phyloP scores from a whole-genome alignment of 306 rosid genomes.

The Cucurbita moschata region DNA sequence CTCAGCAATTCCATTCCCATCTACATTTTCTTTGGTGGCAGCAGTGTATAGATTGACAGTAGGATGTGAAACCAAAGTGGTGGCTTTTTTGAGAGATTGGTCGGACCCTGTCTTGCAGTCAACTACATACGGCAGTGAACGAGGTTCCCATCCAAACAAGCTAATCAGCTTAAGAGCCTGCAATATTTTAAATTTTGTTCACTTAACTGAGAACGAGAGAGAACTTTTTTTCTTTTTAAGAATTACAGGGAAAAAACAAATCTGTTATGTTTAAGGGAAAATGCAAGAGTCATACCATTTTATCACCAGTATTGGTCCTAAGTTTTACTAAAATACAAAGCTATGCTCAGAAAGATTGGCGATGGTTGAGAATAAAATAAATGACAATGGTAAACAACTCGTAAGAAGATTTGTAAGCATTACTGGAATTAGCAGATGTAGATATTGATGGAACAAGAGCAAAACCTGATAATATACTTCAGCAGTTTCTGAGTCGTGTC shows the following conservation, averaged over 20 bases:
- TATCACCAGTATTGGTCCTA: neutral
- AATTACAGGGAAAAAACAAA: neutral
- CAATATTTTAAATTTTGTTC: slow-evolving; percentile 8
- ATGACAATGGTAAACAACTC: neutral
- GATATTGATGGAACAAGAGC: slow-evolving; percentile 1
- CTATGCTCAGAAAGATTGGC: neutral
- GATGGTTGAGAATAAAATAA: neutral
- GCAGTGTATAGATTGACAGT: slow-evolving; percentile 18
- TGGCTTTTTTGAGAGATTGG: slow-evolving; percentile 24
- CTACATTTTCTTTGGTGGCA: slow-evolving; percentile 15
- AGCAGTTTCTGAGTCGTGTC: slow-evolving; percentile 27
- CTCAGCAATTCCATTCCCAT: slow-evolving; percentile 22
- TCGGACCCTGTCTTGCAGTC: slow-evolving; percentile 34
- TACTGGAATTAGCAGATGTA: neutral
- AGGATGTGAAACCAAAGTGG: slow-evolving; percentile 11
- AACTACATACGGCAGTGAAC: slow-evolving; percentile 58
- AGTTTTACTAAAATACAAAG: neutral
- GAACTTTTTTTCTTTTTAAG: neutral
- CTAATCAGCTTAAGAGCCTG: slow-evolving; percentile 79
- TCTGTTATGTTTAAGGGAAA: neutral
- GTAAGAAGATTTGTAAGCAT: neutral
- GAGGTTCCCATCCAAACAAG: slow-evolving; percentile 88
- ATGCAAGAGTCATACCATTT: neutral
- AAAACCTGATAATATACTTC: slow-evolving; percentile 63
- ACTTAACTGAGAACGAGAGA: neutral